Evolutionary conservation across 2,329 filamentous ascomycete genomes (phyloP).

Genomic region (Ceratocystis alfenasii): DNA sequence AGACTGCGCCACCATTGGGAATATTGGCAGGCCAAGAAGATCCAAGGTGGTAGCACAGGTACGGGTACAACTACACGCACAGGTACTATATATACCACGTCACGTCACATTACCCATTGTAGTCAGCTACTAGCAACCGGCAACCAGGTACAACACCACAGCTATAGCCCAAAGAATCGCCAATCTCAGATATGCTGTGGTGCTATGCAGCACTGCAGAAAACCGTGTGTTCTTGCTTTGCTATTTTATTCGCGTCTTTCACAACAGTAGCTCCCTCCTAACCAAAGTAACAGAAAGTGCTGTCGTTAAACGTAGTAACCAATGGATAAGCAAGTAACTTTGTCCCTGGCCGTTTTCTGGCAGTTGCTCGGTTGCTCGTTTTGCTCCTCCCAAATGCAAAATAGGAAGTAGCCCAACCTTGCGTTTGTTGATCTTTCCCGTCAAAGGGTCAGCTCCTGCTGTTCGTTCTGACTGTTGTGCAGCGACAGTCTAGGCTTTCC

Average conservation of each 20-base stretch:
- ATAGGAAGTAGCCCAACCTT: neutral
- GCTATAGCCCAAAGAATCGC: too few species aligned
- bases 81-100: neutral
- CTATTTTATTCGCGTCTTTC: neutral
- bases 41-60: conserved; percentile 2
- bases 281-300: neutral
- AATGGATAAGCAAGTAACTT: neutral
- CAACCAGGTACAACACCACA: too few species aligned
- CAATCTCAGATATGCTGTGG: too few species aligned
- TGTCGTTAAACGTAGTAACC: neutral
- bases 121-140: too few species aligned
- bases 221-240: neutral
- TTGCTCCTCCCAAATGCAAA: neutral
- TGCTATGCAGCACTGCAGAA: too few species aligned
- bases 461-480: neutral
- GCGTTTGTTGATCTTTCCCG: conserved; percentile 8
- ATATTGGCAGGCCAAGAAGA: conserved; percentile 2
- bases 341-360: conserved; percentile 4
- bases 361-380: neutral
- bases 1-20: neutral
- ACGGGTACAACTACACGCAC: neutral
- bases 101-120: too few species aligned
- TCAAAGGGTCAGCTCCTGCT: neutral
- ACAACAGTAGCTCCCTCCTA: neutral
- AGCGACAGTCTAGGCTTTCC: neutral